These are phyloP conservation scores for Rosa multiflora DNA, from an alignment of 306 rosid genomes.

Conservation along the genomic window DNA sequence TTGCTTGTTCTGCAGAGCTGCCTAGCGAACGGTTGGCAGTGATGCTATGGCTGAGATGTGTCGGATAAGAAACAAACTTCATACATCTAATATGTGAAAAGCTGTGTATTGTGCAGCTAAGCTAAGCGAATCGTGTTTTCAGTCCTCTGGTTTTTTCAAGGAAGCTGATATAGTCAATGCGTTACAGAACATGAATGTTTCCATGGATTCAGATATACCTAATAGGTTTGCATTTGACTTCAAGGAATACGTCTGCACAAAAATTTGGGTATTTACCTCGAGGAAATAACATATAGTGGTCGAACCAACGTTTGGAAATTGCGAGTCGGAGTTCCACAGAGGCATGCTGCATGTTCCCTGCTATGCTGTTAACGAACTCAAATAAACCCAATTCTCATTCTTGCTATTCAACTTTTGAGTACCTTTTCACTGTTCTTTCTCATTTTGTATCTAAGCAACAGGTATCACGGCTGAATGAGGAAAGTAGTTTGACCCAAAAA, in stretches of 20 bases:
- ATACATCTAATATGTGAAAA: too few species aligned
- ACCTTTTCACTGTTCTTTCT: not conserved
- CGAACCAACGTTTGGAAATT: too few species aligned
- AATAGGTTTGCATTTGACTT: not conserved
- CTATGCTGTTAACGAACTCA: not conserved
- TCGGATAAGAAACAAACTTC: too few species aligned
- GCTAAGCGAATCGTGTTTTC: not conserved
- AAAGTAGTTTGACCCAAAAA: not conserved
- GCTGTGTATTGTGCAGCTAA: not conserved
- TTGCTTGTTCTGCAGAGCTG: too few species aligned
- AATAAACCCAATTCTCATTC: not conserved
- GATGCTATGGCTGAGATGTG: too few species aligned
- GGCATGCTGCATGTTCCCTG: not conserved
- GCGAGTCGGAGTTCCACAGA: not conserved
- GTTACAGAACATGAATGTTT: not conserved
- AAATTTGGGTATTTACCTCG: too few species aligned
- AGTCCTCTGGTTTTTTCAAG: not conserved
- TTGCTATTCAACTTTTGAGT: too few species aligned
- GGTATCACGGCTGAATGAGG: not conserved
- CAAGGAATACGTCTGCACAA: too few species aligned
- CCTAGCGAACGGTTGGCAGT: too few species aligned
- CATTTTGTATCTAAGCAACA: not conserved
- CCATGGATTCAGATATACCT: not conserved
- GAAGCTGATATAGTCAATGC: not conserved
- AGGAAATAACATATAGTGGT: not conserved